Evolutionary conservation across 192 early-diverging fungal genomes (phyloP).

Genomic region (Backusella australiensis): DNA sequence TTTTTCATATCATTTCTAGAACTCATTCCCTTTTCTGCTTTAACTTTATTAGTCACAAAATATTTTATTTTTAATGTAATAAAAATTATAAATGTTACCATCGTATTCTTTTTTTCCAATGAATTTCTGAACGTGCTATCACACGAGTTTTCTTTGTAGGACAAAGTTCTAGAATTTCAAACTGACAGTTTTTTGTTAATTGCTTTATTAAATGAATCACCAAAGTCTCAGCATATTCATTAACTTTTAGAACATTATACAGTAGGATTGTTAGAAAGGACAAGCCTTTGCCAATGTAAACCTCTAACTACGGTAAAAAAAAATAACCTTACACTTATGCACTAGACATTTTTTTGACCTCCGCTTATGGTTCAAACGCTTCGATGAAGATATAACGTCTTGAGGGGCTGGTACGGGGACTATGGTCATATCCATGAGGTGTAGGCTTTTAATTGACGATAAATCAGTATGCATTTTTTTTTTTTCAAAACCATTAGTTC

Average conservation of each 20-base stretch:
- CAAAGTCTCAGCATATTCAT: background rate
- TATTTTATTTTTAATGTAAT: background rate
- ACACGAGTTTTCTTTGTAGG: background rate
- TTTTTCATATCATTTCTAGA: background rate
- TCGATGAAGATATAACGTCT: too few relatives aligned
- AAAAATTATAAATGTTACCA: background rate
- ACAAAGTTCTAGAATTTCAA: background rate
- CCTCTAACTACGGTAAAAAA: too few relatives aligned
- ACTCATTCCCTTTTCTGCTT: constrained; percentile 1
- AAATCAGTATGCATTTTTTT: too few relatives aligned
- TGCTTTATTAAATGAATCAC: background rate
- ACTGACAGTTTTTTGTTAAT: background rate
- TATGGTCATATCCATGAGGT: too few relatives aligned
- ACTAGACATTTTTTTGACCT: too few relatives aligned
- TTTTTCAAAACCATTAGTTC: too few relatives aligned
- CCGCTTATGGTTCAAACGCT: too few relatives aligned
- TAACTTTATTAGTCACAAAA: background rate
- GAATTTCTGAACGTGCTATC: background rate
- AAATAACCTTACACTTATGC: too few relatives aligned
- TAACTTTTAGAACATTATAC: background rate
- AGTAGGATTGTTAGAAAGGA: background rate
- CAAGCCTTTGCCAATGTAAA: too few relatives aligned
- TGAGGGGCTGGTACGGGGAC: too few relatives aligned
- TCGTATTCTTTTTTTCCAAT: background rate
- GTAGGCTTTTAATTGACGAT: too few relatives aligned